Conservation (phyloP, 148 eudicot species). For the Diospyros lotus region DNA sequence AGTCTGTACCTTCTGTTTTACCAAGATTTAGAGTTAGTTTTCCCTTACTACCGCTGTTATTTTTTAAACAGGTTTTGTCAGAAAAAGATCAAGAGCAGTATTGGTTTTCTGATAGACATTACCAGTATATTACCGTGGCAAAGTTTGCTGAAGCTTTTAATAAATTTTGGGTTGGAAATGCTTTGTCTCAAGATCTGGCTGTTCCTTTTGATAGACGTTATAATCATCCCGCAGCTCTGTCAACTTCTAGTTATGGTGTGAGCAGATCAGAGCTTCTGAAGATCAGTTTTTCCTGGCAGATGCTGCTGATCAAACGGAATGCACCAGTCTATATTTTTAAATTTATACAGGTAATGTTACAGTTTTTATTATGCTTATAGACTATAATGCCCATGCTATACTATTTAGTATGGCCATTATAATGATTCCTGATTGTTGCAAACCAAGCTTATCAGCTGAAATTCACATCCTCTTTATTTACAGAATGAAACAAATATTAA, state of each 20-base stretch:
- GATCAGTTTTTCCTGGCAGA: slow-evolving; percentile 78
- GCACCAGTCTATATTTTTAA: slow-evolving; percentile 71
- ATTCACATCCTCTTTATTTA: neutral
- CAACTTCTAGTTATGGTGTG: slow-evolving; percentile 76
- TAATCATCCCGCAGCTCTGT: slow-evolving; percentile 77
- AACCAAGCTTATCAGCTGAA: neutral
- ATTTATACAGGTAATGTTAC: slow-evolving; percentile 55
- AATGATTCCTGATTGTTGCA: slow-evolving; percentile 3
- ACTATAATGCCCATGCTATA: neutral
- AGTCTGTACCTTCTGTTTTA: neutral
- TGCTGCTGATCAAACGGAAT: slow-evolving; percentile 72
- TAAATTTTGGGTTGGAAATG: slow-evolving; percentile 59
- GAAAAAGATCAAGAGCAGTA: slow-evolving; percentile 85
- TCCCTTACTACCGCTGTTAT: neutral
- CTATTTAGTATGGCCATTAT: neutral
- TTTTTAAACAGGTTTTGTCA: slow-evolving; percentile 62
- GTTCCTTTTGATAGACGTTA: slow-evolving; percentile 51
- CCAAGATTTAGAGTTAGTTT: slow-evolving; percentile 4
- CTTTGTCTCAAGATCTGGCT: slow-evolving; percentile 55
- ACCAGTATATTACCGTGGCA: slow-evolving; percentile 58
- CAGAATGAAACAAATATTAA: neutral
- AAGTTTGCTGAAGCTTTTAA: slow-evolving; percentile 78
- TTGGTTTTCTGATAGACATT: slow-evolving; percentile 52
- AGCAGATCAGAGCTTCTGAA: slow-evolving; percentile 61
- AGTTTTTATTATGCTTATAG: neutral